Evolutionary conservation across 768 basidiomycete genomes (phyloP).

Genomic region (Kwoniella europaea): DNA sequence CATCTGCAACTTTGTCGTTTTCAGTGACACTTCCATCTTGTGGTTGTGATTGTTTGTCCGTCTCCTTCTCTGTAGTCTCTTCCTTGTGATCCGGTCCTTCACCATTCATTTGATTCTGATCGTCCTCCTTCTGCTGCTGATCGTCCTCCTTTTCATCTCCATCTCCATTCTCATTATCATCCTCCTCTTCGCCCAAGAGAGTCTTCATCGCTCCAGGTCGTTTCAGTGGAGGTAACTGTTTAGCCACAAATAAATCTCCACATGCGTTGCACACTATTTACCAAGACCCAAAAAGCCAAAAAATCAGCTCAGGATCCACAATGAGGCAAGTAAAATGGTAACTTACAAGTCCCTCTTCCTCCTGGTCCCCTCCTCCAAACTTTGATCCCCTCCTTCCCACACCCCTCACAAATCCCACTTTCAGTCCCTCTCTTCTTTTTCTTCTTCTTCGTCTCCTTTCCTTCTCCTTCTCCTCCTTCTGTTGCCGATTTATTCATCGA

Average conservation of each 20-base stretch:
- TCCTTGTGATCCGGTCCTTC: neutral
- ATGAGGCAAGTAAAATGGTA: neutral
- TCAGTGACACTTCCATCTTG: neutral
- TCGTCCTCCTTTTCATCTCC: neutral
- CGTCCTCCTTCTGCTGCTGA: neutral
- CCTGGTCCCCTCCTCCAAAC: constrained; percentile 51
- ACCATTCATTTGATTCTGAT: neutral
- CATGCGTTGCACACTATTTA: constrained; percentile 46
- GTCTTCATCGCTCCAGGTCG: constrained; percentile 39
- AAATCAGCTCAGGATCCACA: neutral
- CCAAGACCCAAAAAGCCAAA: too few species aligned
- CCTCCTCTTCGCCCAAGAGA: constrained; percentile 5
- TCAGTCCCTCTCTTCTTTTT: constrained; percentile 23
- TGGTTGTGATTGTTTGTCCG: neutral
- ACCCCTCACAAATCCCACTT: constrained; percentile 46
- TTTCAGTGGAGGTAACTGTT: constrained; percentile 40
- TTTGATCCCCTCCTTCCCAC: constrained; percentile 33
- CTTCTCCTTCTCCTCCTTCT: neutral
- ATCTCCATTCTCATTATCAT: neutral
- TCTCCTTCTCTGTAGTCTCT: neutral
- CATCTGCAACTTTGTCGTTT: too few species aligned
- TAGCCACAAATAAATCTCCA: constrained; percentile 38
- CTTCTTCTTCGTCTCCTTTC: constrained; percentile 20
- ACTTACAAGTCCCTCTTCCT: constrained; percentile 47
- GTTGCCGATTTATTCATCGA: neutral